phyloP scores from a whole-genome alignment of 768 basidiomycete genomes.

The Mrakia hoshinonis region DNA sequence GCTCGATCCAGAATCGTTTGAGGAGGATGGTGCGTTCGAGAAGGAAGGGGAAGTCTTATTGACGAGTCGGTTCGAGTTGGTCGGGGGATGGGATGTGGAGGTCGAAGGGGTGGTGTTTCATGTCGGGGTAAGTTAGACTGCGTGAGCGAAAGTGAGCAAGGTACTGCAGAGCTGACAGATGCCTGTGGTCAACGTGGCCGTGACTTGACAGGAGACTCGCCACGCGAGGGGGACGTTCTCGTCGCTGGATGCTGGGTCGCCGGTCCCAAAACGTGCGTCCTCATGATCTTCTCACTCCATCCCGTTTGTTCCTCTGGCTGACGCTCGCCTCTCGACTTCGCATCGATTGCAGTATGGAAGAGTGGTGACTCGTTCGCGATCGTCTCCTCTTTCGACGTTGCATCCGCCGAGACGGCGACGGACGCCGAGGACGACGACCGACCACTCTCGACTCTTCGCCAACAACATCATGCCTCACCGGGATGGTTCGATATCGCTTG shows the following conservation, averaged over 20 bases:
- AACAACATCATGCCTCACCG: background rate
- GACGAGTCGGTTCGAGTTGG: slow-evolving; percentile 5
- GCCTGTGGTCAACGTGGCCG: too few species aligned
- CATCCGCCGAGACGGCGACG: background rate
- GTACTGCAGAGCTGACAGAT: background rate
- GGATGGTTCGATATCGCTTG: slow-evolving; percentile 23
- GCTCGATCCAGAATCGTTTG: background rate
- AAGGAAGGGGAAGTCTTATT: slow-evolving; percentile 16
- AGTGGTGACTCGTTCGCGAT: slow-evolving; percentile 9
- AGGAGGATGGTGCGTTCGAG: slow-evolving; percentile 13
- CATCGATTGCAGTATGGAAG: slow-evolving; percentile 5
- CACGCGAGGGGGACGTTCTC: slow-evolving; percentile 18
- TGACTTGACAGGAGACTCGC: background rate
- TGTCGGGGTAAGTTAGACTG: background rate
- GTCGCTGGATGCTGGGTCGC: background rate
- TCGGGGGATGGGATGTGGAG: slow-evolving; percentile 1
- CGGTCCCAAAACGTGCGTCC: background rate
- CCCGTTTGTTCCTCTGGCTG: background rate
- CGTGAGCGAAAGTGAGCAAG: background rate
- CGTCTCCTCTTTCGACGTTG: slow-evolving; percentile 17
- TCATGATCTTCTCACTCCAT: background rate
- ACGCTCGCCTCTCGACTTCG: background rate
- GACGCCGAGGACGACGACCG: slow-evolving; percentile 17
- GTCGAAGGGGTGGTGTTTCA: slow-evolving; percentile 12
- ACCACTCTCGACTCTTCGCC: background rate